These are phyloP conservation scores for Colletotrichum eleusines DNA, from an alignment of 2,329 filamentous ascomycete species.

Conservation along the genomic window DNA sequence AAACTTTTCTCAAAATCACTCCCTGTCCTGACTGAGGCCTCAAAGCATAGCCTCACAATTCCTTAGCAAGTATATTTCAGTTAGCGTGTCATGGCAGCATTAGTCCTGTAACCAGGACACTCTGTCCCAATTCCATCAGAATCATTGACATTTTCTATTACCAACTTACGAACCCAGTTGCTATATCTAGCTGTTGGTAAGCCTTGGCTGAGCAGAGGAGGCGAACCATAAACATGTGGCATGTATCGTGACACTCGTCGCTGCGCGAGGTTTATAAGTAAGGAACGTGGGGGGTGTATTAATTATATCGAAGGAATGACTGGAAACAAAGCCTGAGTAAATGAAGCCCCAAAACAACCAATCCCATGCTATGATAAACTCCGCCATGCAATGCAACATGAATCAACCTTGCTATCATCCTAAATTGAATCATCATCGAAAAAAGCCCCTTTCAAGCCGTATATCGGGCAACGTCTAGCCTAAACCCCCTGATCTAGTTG, in stretches of 20 bases:
- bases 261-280: neutral
- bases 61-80: slow-evolving; percentile 21
- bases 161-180: neutral
- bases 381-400: slow-evolving; percentile 14
- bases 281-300: slow-evolving; percentile 24
- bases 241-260: too few relatives aligned
- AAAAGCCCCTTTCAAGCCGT: neutral
- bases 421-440: neutral
- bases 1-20: neutral
- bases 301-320: neutral
- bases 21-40: slow-evolving; percentile 13
- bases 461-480: neutral
- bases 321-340: neutral
- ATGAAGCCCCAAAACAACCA: slow-evolving; percentile 2
- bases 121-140: neutral
- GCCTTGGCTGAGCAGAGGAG: neutral
- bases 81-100: neutral
- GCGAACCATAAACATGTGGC: too few relatives aligned
- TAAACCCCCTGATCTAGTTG: slow-evolving; percentile 6
- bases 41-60: slow-evolving; percentile 27
- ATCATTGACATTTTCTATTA: too few relatives aligned
- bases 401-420: neutral
- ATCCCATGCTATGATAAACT: slow-evolving; percentile 22
- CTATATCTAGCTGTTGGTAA: neutral
- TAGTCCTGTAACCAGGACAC: too few relatives aligned